phyloP scores from a whole-genome alignment of 345 rosid genomes.

The Lepidium africanum region DNA sequence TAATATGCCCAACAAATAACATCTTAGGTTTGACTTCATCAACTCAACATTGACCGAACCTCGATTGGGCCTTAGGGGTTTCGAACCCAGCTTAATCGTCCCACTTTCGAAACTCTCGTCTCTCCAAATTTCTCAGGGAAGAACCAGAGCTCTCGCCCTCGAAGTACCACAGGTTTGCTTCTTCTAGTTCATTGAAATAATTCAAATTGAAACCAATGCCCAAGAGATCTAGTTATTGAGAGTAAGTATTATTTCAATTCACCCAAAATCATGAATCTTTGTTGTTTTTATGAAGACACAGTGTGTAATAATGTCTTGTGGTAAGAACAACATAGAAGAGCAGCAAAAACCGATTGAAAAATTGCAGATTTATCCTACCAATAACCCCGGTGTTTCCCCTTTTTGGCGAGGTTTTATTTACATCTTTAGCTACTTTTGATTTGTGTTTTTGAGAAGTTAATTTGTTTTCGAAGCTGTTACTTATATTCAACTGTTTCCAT shows the following conservation, averaged over 20 bases:
- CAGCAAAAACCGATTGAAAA: slow-evolving; percentile 30
- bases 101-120: not conserved
- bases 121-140: not conserved
- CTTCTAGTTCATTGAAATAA: not conserved
- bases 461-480: not conserved
- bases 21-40: not conserved
- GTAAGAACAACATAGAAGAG: slow-evolving; percentile 19
- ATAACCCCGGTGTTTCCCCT: slow-evolving; percentile 49
- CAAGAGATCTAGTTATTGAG: not conserved
- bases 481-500: not conserved
- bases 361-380: slow-evolving; percentile 62
- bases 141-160: not conserved
- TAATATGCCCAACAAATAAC: too few species aligned
- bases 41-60: not conserved
- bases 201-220: not conserved
- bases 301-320: slow-evolving; percentile 32
- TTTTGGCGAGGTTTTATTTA: slow-evolving; percentile 65
- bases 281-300: not conserved
- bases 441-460: not conserved
- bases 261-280: not conserved
- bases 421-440: not conserved
- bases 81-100: not conserved
- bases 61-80: not conserved
- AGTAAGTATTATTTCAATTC: not conserved
- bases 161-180: not conserved